Percentiles rank a stretch among this genome's conserved stretches.
phyloP scores from a whole-genome alignment of 495 filamentous ascomycete genomes.

The Pyrenopolyporus hunteri region DNA sequence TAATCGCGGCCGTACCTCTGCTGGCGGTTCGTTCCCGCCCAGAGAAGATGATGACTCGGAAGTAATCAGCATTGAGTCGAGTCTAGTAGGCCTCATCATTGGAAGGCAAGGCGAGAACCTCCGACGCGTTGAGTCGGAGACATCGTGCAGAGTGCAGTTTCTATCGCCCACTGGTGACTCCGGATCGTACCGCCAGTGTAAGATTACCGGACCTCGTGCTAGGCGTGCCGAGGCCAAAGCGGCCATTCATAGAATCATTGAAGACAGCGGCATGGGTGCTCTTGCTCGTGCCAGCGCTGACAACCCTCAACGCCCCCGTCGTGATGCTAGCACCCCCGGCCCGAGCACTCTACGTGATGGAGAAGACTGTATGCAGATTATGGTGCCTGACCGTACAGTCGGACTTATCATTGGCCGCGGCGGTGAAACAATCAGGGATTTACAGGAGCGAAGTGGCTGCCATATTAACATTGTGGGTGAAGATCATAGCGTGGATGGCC shows the following conservation, averaged over 20 bases:
- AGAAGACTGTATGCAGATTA: slow-evolving; percentile 79
- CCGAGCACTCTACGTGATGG: slow-evolving; percentile 64
- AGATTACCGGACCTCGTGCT: slow-evolving; percentile 71
- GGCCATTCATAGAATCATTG: slow-evolving; percentile 80
- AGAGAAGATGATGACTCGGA: slow-evolving; percentile 68
- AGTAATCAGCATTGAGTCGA: slow-evolving; percentile 76
- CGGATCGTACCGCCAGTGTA: slow-evolving; percentile 74
- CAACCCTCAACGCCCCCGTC: slow-evolving; percentile 31
- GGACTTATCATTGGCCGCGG: slow-evolving; percentile 85
- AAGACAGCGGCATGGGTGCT: slow-evolving; percentile 74
- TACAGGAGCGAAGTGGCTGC: slow-evolving; percentile 82
- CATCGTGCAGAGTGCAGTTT: slow-evolving; percentile 79
- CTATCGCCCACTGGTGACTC: slow-evolving; percentile 69
- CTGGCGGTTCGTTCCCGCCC: slow-evolving; percentile 54
- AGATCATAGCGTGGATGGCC: slow-evolving; percentile 81
- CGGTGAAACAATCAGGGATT: slow-evolving; percentile 86
- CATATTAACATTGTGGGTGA: slow-evolving; percentile 90
- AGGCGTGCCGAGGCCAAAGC: slow-evolving; percentile 72
- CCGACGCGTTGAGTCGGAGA: slow-evolving; percentile 75
- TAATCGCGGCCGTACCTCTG: slow-evolving; percentile 51
- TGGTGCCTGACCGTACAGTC: slow-evolving; percentile 88
- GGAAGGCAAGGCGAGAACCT: slow-evolving; percentile 83
- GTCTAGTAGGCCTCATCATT: slow-evolving; percentile 82
- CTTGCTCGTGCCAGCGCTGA: slow-evolving; percentile 49
- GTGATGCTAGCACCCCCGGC: slow-evolving; percentile 30